Evolutionary conservation across 257 asterid genomes (phyloP).

Genomic region (Paulownia fortunei): DNA sequence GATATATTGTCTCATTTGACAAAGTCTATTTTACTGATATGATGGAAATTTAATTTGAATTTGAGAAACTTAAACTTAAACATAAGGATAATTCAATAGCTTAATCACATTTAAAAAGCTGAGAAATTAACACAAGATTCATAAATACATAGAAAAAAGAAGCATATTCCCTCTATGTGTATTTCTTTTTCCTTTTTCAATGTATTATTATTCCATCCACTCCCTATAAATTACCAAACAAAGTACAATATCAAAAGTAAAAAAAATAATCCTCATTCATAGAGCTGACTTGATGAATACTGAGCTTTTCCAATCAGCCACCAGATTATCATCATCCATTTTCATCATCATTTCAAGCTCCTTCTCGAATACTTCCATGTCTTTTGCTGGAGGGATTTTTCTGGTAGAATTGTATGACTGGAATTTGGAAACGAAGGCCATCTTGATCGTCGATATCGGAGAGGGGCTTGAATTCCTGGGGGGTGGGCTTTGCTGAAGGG

Average conservation of each 20-base stretch:
- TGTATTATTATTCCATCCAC: not conserved
- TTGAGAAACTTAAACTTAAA: not conserved
- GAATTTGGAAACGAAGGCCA: constrained; percentile 59
- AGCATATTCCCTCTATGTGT: too few species aligned
- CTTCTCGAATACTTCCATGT: constrained; percentile 57
- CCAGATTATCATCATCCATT: not conserved
- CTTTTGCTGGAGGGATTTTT: constrained; percentile 50
- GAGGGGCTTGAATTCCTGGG: constrained; percentile 52
- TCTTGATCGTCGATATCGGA: constrained; percentile 75
- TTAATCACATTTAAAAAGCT: too few species aligned
- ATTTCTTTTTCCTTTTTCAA: too few species aligned
- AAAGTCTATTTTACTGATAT: too few species aligned
- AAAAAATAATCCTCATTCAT: constrained; percentile 6
- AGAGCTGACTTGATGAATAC: constrained; percentile 39
- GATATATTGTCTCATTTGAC: too few species aligned
- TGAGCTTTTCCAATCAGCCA: not conserved
- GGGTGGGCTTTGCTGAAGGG: constrained; percentile 61
- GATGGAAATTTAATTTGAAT: too few species aligned
- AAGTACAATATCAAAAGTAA: not conserved
- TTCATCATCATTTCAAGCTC: constrained; percentile 50
- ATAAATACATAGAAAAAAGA: too few species aligned
- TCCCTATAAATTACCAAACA: not conserved
- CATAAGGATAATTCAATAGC: too few species aligned
- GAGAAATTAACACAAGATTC: too few species aligned
- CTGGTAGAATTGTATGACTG: constrained; percentile 53